Evolutionary conservation across 176 grass and related monocot species (phyloP).

Genomic region (Urochloa ruziziensis): DNA sequence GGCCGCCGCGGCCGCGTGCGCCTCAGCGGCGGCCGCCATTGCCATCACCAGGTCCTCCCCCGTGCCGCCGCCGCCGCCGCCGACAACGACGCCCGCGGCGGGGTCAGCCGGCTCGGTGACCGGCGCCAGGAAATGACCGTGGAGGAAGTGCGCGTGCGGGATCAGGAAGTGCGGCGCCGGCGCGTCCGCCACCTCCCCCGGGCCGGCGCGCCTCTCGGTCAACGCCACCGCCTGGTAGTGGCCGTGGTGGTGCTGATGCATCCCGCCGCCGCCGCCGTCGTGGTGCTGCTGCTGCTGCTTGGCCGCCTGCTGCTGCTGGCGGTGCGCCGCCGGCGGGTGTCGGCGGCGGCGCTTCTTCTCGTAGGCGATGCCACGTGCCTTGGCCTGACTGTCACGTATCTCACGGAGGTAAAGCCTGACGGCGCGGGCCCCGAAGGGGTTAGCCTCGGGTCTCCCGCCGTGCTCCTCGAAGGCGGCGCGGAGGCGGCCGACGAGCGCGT

Average conservation of each 20-base stretch:
- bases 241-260: background rate
- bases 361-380: conserved; percentile 57
- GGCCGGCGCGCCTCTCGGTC: background rate
- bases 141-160: conserved; percentile 47
- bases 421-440: conserved; percentile 64
- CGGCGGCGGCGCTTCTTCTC: conserved; percentile 53
- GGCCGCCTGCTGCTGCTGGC: background rate
- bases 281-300: background rate
- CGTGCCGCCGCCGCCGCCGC: background rate
- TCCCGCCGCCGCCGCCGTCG: too few relatives aligned
- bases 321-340: background rate
- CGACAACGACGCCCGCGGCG: background rate
- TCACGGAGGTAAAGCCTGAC: conserved; percentile 69
- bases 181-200: background rate
- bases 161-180: conserved; percentile 32
- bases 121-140: conserved; percentile 31
- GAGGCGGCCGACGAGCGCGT: conserved; percentile 69
- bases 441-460: conserved; percentile 52
- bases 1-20: conserved; percentile 32
- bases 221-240: background rate
- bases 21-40: conserved; percentile 43
- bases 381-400: conserved; percentile 48
- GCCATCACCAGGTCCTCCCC: conserved; percentile 35
- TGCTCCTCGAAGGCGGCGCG: conserved; percentile 81
- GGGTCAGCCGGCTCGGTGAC: background rate